Base-by-base conservation (phyloP, 2,329 filamentous ascomycete species). In the Madurella fahalii region DNA sequence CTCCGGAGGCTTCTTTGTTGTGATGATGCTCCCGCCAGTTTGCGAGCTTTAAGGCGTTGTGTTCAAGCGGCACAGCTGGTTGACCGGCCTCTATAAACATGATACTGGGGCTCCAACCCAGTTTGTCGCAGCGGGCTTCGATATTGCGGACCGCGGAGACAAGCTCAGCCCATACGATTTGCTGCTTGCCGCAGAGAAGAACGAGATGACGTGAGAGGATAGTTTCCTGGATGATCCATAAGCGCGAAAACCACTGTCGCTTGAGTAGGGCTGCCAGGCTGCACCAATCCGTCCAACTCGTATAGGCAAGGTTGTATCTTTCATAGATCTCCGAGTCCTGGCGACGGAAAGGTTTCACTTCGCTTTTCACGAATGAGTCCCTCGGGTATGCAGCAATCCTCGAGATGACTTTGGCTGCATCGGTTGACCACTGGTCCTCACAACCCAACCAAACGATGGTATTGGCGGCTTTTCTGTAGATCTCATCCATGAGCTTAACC, bases 141-240 rank as follows among this genome's bases (percentile, higher is more conserved):
- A 58, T 48, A 39, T 52, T 58, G 39, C 50, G 53, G 32, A 47
- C 44, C 16, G 53, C 53, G 3, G 31, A 4, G 4, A 53, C 50
- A 1, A 58, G 46, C 12, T 47, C 43, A 5, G 44, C 16, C 53
- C 50, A 58, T 2, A 47, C 20, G 20, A 56, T 40, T 3, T 30
- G 8, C 39, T 50, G 42, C 18, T 47, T 42, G 15, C 54, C 54
- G 13, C 53, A 55, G 15, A 56, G 12, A 3, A 58, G n/a, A n/a
- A 39, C 20, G 0, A 56, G 39, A 7, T 42, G 25, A 11, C 45
- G 42, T 2, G 56, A 56, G 12, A 58, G 53, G 18, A 58, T 51
- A 17, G 47, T 44, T 17, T 58, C 56, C 16, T 58, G 56, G 9
- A 58, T 25, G 18, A 58, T 56, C 56, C 56, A 58, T 9, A 58